Evolutionary conservation across 2,329 filamentous ascomycete genomes (phyloP).

Genomic region (Zymoseptoria ardabiliae): DNA sequence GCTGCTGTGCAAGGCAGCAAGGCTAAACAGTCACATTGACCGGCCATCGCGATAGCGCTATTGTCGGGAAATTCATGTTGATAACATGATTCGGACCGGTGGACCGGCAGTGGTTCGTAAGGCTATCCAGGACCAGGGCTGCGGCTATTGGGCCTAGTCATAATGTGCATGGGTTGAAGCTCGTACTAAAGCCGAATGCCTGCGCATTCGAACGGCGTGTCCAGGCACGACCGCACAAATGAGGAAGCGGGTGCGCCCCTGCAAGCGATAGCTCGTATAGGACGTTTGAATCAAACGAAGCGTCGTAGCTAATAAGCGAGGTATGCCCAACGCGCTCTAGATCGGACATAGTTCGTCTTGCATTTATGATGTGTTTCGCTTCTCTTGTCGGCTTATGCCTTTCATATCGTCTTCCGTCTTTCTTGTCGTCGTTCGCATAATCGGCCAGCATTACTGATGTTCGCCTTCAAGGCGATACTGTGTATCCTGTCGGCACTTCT

Average conservation of each 20-base stretch:
- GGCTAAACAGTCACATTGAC: neutral
- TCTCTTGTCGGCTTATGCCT: neutral
- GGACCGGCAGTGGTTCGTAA: neutral
- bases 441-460: neutral
- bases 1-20: too few species aligned
- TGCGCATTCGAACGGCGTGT: neutral
- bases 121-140: neutral
- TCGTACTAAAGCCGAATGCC: neutral
- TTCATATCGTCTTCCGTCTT: neutral
- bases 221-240: neutral
- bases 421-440: neutral
- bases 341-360: neutral
- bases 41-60: neutral
- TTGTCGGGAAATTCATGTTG: neutral
- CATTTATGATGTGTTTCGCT: neutral
- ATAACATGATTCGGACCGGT: neutral
- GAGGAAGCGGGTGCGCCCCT: neutral
- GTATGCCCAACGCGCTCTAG: neutral
- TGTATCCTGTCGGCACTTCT: neutral
- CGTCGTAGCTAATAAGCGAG: neutral
- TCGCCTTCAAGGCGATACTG: neutral
- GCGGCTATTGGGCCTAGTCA: neutral
- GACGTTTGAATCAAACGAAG: neutral
- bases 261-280: neutral
- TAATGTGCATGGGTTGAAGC: neutral